A percentile compares a stretch with the other conserved stretches of the same genome.
Conservation (phyloP, 1,139 yeast species). For the Arxiozyma telluris region DNA sequence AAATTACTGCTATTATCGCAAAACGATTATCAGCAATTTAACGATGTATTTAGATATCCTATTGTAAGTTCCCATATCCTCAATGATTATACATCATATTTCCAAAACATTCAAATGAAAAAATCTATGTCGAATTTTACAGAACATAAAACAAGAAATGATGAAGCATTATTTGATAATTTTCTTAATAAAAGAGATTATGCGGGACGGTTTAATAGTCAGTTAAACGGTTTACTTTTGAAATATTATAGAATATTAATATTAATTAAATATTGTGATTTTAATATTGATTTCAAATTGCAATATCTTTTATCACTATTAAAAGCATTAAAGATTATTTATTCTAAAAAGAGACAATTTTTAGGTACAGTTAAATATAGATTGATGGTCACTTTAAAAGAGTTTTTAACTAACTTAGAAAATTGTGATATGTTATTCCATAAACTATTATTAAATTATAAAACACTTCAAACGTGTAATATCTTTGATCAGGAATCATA, state of each 20-base stretch:
- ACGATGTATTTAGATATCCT: slow-evolving; percentile 26
- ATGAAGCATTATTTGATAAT: neutral
- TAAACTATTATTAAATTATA: slow-evolving; percentile 10
- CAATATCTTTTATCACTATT: neutral
- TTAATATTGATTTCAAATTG: neutral
- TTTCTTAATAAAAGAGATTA: neutral
- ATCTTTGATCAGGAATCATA: neutral
- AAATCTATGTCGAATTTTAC: slow-evolving; percentile 18
- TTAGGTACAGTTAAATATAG: slow-evolving; percentile 10
- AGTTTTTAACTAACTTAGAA: slow-evolving; percentile 13
- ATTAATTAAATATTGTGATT: neutral
- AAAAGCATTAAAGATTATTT: neutral
- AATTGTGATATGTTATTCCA: slow-evolving; percentile 15
- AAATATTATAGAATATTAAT: neutral
- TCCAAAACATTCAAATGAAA: slow-evolving; percentile 10
- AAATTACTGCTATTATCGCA: neutral
- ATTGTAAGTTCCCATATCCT: slow-evolving; percentile 24
- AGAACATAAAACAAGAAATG: neutral
- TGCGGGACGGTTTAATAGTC: neutral
- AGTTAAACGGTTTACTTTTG: neutral
- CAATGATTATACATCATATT: slow-evolving; percentile 12
- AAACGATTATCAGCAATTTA: slow-evolving; percentile 11
- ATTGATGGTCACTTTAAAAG: slow-evolving; percentile 13
- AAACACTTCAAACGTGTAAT: slow-evolving; percentile 1
- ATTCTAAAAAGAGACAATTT: neutral